These are phyloP conservation scores for Rhododendron ovatum DNA, from an alignment of 148 eudicot genomes.

Conservation along the genomic window DNA sequence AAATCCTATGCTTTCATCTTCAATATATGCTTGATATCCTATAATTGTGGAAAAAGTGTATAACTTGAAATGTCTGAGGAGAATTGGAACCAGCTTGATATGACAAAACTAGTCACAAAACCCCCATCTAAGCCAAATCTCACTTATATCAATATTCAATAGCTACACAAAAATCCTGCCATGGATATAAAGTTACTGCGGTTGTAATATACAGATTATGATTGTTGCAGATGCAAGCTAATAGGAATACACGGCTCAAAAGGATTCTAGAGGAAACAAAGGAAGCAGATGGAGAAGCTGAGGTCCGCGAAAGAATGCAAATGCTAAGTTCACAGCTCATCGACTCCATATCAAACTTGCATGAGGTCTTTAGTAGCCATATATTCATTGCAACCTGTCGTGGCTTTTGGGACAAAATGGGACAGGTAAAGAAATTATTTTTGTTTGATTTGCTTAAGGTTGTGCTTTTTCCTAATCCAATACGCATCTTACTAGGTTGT, in stretches of 20 bases:
- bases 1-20: not conserved
- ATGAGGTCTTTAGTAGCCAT: constrained; percentile 63
- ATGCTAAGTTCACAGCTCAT: constrained; percentile 50
- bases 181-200: not conserved
- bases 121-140: not conserved
- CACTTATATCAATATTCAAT: not conserved
- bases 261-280: constrained; percentile 79
- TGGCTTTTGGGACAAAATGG: constrained; percentile 87
- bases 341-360: constrained; percentile 69
- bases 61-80: not conserved
- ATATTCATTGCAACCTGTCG: constrained; percentile 69
- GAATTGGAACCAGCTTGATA: not conserved
- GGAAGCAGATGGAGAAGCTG: constrained; percentile 74
- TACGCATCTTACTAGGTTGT: constrained; percentile 37
- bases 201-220: not conserved
- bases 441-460: not conserved
- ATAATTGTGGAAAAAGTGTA: not conserved
- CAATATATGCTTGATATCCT: not conserved
- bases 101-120: not conserved
- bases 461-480: constrained; percentile 4
- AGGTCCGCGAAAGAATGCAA: constrained; percentile 79
- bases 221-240: constrained; percentile 53
- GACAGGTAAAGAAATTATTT: constrained; percentile 49
- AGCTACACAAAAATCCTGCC: not conserved
- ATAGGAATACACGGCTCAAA: constrained; percentile 64